Evolutionary conservation across 306 rosid genomes (phyloP), one percentile per base, ranked within the genome.

Genomic region (Fragaria vesca): DNA sequence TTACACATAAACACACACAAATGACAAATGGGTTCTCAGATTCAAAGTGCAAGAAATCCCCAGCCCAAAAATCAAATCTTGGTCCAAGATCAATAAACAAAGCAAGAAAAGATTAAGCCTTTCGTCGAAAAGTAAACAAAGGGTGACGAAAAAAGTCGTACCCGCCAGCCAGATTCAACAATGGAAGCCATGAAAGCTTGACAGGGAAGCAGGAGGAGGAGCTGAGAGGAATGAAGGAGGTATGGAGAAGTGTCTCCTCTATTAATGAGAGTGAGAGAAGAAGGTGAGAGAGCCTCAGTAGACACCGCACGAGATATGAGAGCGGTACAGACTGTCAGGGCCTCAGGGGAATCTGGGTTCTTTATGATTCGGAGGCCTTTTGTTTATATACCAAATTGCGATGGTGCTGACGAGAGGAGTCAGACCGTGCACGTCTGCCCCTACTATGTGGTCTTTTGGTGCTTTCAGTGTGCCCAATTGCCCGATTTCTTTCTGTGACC

Each of bases 141-240:
- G 69, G 72, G 42, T 5, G 20, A 0, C 38, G 55, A 28, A 40
- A 36, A 28, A 12, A 63, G 72, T 85, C 92, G 70, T 85, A 94
- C 98, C 98, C 71, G 88, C 98, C 98, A 93, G 50, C 82, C 88
- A 85, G 94, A 91, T 89, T 86, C 88, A 77, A 90, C 18, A 76
- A 87, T 58, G 32, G 88, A 89, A 24, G 90, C 91, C 93, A 90
- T 93, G 73, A 8, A 62, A 13, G 72, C 26, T 16, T 76, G 26
- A 8, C 45, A 52, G 40, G 40, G 62, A 69, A 48, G 48, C 32
- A 62, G 70, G 9, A n/a, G n/a, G 52, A 3, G 5, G n/a, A 72
- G 40, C 66, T 42, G 55, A 74, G 69, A 58, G 20, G 52, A 57
- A 40, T 46, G 60, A 42, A 36, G 12, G 66, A 0, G 38, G 52